phyloP scores from a whole-genome alignment of 108 stramenopile genomes.

The Cyclotella choctawhatcheeana region DNA sequence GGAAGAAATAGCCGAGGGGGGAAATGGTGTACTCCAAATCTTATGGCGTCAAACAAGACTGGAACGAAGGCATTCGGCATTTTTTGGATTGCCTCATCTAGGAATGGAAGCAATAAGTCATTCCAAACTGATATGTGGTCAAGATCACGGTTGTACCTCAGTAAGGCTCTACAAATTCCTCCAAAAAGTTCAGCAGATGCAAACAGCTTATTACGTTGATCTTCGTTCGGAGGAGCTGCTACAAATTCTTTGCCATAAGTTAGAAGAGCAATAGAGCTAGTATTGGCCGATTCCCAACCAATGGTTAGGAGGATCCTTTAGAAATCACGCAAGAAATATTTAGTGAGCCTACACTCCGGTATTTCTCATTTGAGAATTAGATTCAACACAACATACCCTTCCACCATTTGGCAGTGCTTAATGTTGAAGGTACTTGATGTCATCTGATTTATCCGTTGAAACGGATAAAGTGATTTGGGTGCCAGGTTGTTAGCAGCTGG shows the following conservation, averaged over 20 bases:
- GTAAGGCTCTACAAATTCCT: conserved; percentile 68
- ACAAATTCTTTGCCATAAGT: conserved; percentile 70
- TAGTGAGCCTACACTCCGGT: too few species aligned
- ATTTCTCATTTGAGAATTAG: too few species aligned
- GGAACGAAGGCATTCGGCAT: conserved; percentile 71
- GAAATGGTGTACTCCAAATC: conserved; percentile 77
- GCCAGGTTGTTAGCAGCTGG: conserved; percentile 70
- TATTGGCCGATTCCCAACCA: conserved; percentile 40
- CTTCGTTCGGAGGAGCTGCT: conserved; percentile 83
- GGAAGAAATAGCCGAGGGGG: conserved; percentile 60
- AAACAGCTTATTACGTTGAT: conserved; percentile 83
- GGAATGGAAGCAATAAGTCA: conserved; percentile 69
- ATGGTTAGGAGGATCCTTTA: conserved; percentile 56
- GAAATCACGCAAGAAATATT: background rate
- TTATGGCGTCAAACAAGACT: conserved; percentile 78
- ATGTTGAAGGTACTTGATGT: conserved; percentile 80
- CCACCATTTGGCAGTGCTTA: conserved; percentile 77
- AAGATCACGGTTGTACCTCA: conserved; percentile 32
- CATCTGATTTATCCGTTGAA: conserved; percentile 80
- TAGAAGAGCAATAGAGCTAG: conserved; percentile 56
- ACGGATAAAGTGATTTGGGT: conserved; percentile 77
- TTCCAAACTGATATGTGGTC: conserved; percentile 60
- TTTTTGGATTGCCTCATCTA: conserved; percentile 77
- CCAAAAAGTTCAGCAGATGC: conserved; percentile 89
- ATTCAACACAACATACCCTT: conserved; percentile 8